phyloP scores from a whole-genome alignment of 2,329 filamentous ascomycete species.

The Rutstroemia sp. region DNA sequence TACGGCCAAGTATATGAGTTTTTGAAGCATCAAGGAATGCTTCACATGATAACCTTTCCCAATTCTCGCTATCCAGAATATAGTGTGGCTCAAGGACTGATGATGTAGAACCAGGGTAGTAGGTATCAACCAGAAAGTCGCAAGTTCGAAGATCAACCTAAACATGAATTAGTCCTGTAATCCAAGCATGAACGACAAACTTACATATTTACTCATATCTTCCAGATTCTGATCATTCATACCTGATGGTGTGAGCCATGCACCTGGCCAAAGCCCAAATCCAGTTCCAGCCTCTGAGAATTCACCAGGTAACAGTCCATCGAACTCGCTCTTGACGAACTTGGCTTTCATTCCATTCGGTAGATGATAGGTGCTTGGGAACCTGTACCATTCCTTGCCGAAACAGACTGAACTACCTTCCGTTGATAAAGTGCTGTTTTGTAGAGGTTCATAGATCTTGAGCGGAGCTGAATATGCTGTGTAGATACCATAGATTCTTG shows the following conservation, averaged over 20 bases:
- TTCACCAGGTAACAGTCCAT: constrained; percentile 80
- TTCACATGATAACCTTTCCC: constrained; percentile 70
- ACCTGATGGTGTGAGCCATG: constrained; percentile 71
- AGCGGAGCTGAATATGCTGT: constrained; percentile 79
- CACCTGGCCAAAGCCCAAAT: constrained; percentile 69
- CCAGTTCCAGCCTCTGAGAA: constrained; percentile 68
- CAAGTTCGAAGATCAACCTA: constrained; percentile 65
- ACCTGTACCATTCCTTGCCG: constrained; percentile 97
- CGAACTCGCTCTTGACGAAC: constrained; percentile 86
- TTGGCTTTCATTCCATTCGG: constrained; percentile 78
- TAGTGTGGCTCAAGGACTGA: constrained; percentile 76
- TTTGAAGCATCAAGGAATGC: constrained; percentile 72
- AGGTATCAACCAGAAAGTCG: constrained; percentile 80
- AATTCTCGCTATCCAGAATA: constrained; percentile 61
- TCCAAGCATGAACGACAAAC: constrained; percentile 20
- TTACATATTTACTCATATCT: constrained; percentile 77
- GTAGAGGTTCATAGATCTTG: constrained; percentile 60
- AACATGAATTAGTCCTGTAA: background rate
- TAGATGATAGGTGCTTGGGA: constrained; percentile 87
- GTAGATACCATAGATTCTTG: constrained; percentile 69
- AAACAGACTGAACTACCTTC: constrained; percentile 72
- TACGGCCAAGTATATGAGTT: constrained; percentile 66
- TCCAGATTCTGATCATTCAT: constrained; percentile 92
- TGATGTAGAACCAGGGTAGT: constrained; percentile 53
- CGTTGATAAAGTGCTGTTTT: constrained; percentile 43